Evolutionary conservation across 2,329 filamentous ascomycete species (phyloP).

Genomic region (Diplodia sapinea): DNA sequence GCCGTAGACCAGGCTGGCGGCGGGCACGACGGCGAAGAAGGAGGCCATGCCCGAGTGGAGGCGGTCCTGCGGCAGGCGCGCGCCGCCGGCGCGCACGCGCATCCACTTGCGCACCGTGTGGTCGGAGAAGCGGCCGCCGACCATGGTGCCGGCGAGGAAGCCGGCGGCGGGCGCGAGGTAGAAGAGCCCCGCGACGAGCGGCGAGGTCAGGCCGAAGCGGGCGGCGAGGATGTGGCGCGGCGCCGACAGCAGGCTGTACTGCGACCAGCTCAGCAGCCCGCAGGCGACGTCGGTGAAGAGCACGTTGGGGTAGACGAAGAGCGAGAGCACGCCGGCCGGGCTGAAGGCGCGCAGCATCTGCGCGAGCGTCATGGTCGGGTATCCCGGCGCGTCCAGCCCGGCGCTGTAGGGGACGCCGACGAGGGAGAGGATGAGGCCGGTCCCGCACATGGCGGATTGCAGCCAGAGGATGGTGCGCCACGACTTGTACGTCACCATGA

Average conservation of each 20-base stretch:
- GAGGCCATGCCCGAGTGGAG: conserved; percentile 36
- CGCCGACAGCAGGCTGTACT: conserved; percentile 36
- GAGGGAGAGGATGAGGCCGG: conserved; percentile 40
- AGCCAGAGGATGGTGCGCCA: conserved; percentile 45
- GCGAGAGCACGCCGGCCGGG: conserved; percentile 36
- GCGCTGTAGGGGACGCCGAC: conserved; percentile 35
- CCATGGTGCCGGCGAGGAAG: conserved; percentile 36
- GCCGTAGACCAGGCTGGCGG: conserved; percentile 44
- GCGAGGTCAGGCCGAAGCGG: conserved; percentile 35
- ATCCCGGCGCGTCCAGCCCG: neutral
- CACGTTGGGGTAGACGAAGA: conserved; percentile 38
- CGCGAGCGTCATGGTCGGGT: neutral
- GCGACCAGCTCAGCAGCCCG: conserved; percentile 37
- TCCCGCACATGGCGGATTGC: conserved; percentile 42
- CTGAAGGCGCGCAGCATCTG: conserved; percentile 35
- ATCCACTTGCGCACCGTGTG: conserved; percentile 36
- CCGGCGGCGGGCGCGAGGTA: conserved; percentile 37
- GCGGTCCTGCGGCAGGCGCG: conserved; percentile 38
- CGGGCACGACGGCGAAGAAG: conserved; percentile 44
- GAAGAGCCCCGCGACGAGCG: conserved; percentile 35
- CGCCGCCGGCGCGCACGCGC: conserved; percentile 24
- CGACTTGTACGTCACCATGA: conserved; percentile 41
- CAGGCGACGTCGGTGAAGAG: conserved; percentile 38
- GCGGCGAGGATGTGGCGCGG: conserved; percentile 35
- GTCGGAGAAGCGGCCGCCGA: conserved; percentile 37